Conservation (phyloP, 768 basidiomycete species). For the Boletus sensibilis region DNA sequence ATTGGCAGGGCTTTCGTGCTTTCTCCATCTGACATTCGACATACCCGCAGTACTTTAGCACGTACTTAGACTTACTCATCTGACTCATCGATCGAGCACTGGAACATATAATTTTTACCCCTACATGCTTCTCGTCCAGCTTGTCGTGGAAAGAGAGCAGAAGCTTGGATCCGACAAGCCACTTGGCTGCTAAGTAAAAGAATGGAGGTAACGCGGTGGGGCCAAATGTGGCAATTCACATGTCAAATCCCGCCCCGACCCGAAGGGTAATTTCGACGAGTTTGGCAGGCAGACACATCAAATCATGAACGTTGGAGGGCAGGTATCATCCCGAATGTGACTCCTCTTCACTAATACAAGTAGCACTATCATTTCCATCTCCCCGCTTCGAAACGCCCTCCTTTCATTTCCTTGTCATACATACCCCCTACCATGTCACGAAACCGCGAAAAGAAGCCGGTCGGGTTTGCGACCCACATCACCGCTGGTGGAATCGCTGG, state of each 20-base stretch:
- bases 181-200: neutral
- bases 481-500: conserved; percentile 94
- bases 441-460: conserved; percentile 65
- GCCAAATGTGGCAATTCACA: conserved; percentile 29
- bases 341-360: neutral
- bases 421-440: conserved; percentile 46
- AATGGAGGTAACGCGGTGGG: conserved; percentile 21
- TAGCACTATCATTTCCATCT: neutral
- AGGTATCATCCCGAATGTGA: neutral
- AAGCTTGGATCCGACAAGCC: too few relatives aligned
- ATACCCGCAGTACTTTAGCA: neutral
- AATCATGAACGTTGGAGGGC: conserved; percentile 9
- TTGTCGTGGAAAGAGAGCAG: conserved; percentile 27
- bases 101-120: conserved; percentile 5
- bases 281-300: conserved; percentile 3
- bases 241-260: conserved; percentile 26
- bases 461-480: conserved; percentile 86
- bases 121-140: neutral
- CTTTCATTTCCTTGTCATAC: neutral
- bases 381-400: neutral
- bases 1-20: conserved; percentile 10
- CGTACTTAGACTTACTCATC: conserved; percentile 2
- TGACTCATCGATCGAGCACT: conserved; percentile 1
- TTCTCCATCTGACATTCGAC: conserved; percentile 6
- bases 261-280: neutral